These are phyloP conservation scores for Xylaria sp. DNA, from an alignment of 2,329 filamentous ascomycete species.

Conservation along the genomic window DNA sequence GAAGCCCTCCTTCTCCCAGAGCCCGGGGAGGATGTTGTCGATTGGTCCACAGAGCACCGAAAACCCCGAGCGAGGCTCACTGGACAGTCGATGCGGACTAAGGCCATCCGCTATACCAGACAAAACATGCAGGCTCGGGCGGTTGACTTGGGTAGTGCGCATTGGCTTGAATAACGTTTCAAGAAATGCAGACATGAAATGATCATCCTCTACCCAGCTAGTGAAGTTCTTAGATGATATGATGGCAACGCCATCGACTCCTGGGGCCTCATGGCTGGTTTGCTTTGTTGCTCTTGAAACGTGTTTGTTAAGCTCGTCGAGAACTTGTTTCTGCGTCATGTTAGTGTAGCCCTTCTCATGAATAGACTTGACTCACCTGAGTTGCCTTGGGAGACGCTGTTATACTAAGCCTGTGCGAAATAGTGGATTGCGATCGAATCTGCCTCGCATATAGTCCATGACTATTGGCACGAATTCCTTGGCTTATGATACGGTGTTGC, in stretches of 20 bases:
- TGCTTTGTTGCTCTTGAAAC: background rate
- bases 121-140: conserved; percentile 57
- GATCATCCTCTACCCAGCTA: conserved; percentile 58
- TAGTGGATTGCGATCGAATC: conserved; percentile 20
- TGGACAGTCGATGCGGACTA: conserved; percentile 49
- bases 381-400: conserved; percentile 36
- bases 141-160: background rate
- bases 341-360: conserved; percentile 24
- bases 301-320: conserved; percentile 21
- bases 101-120: conserved; percentile 67
- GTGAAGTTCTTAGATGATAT: conserved; percentile 61
- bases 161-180: conserved; percentile 36
- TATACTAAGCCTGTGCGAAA: conserved; percentile 40
- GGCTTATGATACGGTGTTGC: conserved; percentile 36
- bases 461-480: conserved; percentile 18
- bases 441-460: conserved; percentile 17
- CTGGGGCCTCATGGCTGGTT: background rate
- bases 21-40: conserved; percentile 55
- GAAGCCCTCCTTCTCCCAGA: conserved; percentile 54
- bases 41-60: conserved; percentile 61
- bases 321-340: conserved; percentile 27
- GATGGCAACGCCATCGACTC: conserved; percentile 57
- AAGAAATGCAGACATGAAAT: conserved; percentile 53
- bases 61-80: conserved; percentile 55
- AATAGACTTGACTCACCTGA: conserved; percentile 35